Base-by-base conservation (phyloP, 805 yeast genomes). In the Pichia sporocuriosa region DNA sequence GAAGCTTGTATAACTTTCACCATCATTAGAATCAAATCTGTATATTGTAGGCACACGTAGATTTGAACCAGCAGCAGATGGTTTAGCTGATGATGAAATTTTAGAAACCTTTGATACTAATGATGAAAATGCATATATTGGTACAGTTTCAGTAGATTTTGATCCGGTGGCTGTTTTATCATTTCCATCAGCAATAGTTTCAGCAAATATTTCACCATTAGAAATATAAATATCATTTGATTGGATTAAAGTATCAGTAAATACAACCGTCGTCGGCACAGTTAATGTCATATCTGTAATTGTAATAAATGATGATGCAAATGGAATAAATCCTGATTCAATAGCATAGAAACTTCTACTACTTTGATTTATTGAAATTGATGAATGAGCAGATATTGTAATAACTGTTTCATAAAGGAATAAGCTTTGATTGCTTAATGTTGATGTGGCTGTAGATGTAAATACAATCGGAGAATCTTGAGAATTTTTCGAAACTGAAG, bases 301-400 rank as follows among this genome's bases (percentile, higher is more conserved):
- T 37, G 43, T 55, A 30, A 40, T 54, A 40, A 56, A 57, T 7
- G 48, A 35, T 12, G 27, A 20, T 1, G 66, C 67, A 30, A 48
- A 54, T 23, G 68, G 68, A 17, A 64, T 64, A 13, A 34, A 37
- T n/a, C 59, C 59, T 2, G 63, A 54, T 6, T 34, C 26, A 9
- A 63, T 62, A 4, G 52, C 41, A 33, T 50, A 52, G 15, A 47
- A 27, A 12, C 35, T 12, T n/a, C n/a, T n/a, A n/a, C n/a, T n/a
- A n/a, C n/a, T n/a, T n/a, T n/a, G n/a, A n/a, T n/a, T n/a, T n/a
- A n/a, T n/a, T n/a, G n/a, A n/a, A n/a, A n/a, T n/a, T n/a, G n/a
- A n/a, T n/a, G n/a, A n/a, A n/a, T n/a, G n/a, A n/a, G n/a, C n/a
- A 22, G 15, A 8, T 5, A 21, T 9, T 19, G 39, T 29, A 17